Conservation (phyloP, 176 grass and related monocot genomes). For the Avena insularis region DNA sequence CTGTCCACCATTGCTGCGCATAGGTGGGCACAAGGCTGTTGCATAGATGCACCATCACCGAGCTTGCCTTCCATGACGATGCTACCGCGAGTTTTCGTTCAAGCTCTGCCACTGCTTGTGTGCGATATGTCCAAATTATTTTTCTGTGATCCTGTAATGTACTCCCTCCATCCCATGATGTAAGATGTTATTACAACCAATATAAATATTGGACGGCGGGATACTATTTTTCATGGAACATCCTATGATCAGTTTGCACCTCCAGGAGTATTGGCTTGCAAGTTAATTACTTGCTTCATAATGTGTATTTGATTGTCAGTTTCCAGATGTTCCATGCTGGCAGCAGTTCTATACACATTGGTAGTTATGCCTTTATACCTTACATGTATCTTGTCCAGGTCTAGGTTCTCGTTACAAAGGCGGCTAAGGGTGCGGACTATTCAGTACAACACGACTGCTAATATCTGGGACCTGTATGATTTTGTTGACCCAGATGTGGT, state of each 20-base stretch:
- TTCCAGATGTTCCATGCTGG: constrained; percentile 28
- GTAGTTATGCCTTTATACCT: constrained; percentile 36
- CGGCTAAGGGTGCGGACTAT: constrained; percentile 89
- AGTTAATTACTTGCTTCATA: not conserved
- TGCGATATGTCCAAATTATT: constrained; percentile 19
- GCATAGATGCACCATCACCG: no score
- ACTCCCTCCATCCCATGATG: not conserved
- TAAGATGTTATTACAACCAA: no score
- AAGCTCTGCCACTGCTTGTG: not conserved
- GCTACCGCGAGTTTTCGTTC: no score
- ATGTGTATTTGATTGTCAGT: constrained; percentile 22
- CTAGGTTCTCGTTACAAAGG: constrained; percentile 78
- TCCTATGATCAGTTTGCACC: not conserved
- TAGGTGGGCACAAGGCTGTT: no score
- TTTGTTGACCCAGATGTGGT: constrained; percentile 90
- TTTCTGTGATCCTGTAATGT: constrained; percentile 2
- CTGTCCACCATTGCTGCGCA: no score
- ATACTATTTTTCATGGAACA: not conserved
- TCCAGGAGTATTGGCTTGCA: constrained; percentile 8
- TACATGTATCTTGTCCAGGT: constrained; percentile 56
- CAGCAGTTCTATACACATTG: constrained; percentile 22
- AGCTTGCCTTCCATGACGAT: no score
- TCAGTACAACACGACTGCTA: constrained; percentile 75
- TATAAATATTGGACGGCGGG: no score
- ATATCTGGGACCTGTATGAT: constrained; percentile 93